Base-by-base conservation (phyloP, 805 yeast genomes). In the Blastobotrys peoriensis region DNA sequence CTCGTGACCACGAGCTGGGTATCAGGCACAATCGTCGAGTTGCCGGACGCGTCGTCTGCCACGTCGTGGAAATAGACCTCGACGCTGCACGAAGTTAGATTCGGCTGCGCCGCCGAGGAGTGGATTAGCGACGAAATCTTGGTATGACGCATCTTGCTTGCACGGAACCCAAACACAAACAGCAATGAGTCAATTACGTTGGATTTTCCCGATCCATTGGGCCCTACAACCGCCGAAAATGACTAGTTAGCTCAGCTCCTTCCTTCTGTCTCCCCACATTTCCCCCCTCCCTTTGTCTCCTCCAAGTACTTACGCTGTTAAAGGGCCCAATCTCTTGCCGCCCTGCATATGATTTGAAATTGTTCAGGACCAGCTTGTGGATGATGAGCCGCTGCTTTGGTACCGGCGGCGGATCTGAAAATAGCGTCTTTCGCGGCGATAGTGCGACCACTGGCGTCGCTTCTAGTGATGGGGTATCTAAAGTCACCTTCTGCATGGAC, bases 191-290 rank as follows among this genome's bases (percentile, higher is more conserved):
- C 98, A 62, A 93, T 93, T 52, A 93, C 97, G 59, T 94, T 93
- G 13, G 98, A 89, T 65, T 93, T 93, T 2, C 99, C 99, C 9
- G 96, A 84, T 5, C 99, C 99, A 62, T 93, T 93, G 3, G 98
- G 98, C 0, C 99, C 99, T 10, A 93, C 97, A 8, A 93, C 95
- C 0, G 99, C 98, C 8, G 96, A 86, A 59, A 93, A 94, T 3
- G 94, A 86, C 30, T 89, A 67, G 35, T 13, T 25, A 25, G 30
- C 13, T 8, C 8, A 8, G 30, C 30, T 25, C 5, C 15, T 25
- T 25, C 10, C 8, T 8, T 25, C 30, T 25, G 30, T 8, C 13
- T 25, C 30, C 30, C 13, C 13, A 22, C 2, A 25, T 8, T 25
- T 25, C 13, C 30, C 8, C 10, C 8, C 30, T 25, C 10, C 13